Evolutionary conservation across 164 flowering plant genomes (phyloP), one percentile per base, ranked within the genome.

Genomic region (Macadamia tetraphylla): DNA sequence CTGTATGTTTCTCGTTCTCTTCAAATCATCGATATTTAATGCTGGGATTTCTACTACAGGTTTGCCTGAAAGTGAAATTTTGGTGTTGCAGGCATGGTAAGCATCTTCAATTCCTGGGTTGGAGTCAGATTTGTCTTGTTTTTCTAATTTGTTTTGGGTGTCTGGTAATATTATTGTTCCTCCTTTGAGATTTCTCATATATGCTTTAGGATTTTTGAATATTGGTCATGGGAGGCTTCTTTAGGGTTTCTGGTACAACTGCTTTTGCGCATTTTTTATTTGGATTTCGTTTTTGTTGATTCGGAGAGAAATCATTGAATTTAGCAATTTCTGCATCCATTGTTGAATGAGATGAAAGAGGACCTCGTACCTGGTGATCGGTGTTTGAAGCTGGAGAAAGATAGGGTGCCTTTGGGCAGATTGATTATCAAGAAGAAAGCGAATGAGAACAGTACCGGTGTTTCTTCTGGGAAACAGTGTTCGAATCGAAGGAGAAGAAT

Each of bases 381-480:
- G 32, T 58, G 76, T 3, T 83, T 73, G 75, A 63, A 71, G 57
- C 57, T 83, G 68, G 73, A 80, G 74, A 81, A 83, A 71, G 81
- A 77, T 62, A 73, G 81, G 70, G 83, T 66, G 65, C 77, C 88
- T 4, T 80, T 85, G 15, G 88, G 83, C 14, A 78, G 80, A 65
- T 78, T 83, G 57, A 70, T 84, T 66, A 74, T 78, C 29, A 81
- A 68, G 69, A 84, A 79, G 76, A 87, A 80, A 67, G 72, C 71
- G 8, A 77, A 71, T 69, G 83, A 73, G 61, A 67, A 10, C 12
- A 73, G 81, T 60, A 70, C 75, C 13, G 71, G 31, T 70, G 81
- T 76, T 59, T 78, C 82, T 55, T 74, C 75, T 1, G 71, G 73
- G 30, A 58, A 73, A 15, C 65, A 57, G 31, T 42, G 65, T 74